Percentiles rank a stretch among this genome's conserved stretches.
Evolutionary conservation across 306 rosid species (phyloP).

Genomic region (Fagus crenata): DNA sequence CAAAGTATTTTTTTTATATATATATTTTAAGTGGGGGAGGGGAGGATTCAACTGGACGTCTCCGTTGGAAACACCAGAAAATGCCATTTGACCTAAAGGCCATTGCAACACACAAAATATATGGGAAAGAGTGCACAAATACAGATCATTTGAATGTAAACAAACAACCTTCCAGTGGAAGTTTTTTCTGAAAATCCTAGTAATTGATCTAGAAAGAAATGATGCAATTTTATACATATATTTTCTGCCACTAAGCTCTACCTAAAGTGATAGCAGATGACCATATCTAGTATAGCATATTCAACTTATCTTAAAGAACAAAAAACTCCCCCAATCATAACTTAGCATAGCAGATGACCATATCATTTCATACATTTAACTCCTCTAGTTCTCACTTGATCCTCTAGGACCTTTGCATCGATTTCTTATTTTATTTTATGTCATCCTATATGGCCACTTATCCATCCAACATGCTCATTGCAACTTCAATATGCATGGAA

Average conservation of each 20-base stretch:
- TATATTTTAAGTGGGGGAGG: too few relatives aligned
- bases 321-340: not conserved
- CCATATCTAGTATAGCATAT: not conserved
- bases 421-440: not conserved
- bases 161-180: not conserved
- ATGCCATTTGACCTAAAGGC: too few relatives aligned
- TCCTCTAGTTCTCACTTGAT: not conserved
- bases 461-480: slow-evolving; percentile 2
- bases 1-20: too few relatives aligned
- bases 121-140: not conserved
- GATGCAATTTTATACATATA: not conserved
- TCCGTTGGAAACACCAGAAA: too few relatives aligned
- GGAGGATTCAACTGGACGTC: too few relatives aligned
- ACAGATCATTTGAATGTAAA: not conserved
- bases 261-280: not conserved
- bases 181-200: not conserved
- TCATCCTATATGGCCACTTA: not conserved
- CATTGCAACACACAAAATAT: not conserved
- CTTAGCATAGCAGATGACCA: not conserved
- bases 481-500: not conserved
- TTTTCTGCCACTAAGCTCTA: not conserved
- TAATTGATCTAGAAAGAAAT: not conserved
- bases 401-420: slow-evolving; percentile 11
- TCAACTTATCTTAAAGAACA: not conserved
- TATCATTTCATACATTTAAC: not conserved